A percentile compares a stretch with the other conserved stretches of the same genome.
Conservation (phyloP, 805 yeast genomes). For the Starmerella riodocensis region DNA sequence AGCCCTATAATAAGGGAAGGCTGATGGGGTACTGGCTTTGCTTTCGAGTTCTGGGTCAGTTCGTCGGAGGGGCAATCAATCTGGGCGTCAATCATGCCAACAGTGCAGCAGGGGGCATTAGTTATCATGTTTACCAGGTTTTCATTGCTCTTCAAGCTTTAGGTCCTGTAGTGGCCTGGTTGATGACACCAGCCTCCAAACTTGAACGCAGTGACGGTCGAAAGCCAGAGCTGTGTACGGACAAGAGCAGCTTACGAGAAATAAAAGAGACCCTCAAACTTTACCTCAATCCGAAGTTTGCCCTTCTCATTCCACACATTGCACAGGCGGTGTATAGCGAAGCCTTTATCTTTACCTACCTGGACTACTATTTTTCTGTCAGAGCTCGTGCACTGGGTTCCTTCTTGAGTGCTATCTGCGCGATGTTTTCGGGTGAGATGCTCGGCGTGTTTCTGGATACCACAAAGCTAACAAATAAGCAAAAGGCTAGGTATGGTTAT, state of each 20-base stretch:
- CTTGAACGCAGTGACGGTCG: constrained; percentile 26
- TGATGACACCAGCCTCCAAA: constrained; percentile 18
- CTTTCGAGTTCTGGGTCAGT: constrained; percentile 17
- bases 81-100: constrained; percentile 15
- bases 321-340: constrained; percentile 16
- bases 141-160: constrained; percentile 19
- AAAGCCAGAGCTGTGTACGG: constrained; percentile 9
- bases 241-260: constrained; percentile 2
- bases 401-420: constrained; percentile 41
- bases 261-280: constrained; percentile 11
- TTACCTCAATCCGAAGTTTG: constrained; percentile 7
- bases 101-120: constrained; percentile 14
- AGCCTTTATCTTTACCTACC: constrained; percentile 12
- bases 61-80: constrained; percentile 22
- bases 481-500: constrained; percentile 37
- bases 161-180: constrained; percentile 18
- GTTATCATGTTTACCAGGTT: constrained; percentile 10
- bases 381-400: constrained; percentile 45
- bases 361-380: constrained; percentile 34
- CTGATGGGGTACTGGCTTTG: constrained; percentile 20
- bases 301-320: constrained; percentile 13
- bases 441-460: constrained; percentile 34
- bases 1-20: constrained; percentile 18
- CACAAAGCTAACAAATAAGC: constrained; percentile 30
- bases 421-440: constrained; percentile 34